Evolutionary conservation across 2,329 filamentous ascomycete genomes (phyloP), one percentile per base, ranked within the genome.

Genomic region (Alternaria metachromatica): DNA sequence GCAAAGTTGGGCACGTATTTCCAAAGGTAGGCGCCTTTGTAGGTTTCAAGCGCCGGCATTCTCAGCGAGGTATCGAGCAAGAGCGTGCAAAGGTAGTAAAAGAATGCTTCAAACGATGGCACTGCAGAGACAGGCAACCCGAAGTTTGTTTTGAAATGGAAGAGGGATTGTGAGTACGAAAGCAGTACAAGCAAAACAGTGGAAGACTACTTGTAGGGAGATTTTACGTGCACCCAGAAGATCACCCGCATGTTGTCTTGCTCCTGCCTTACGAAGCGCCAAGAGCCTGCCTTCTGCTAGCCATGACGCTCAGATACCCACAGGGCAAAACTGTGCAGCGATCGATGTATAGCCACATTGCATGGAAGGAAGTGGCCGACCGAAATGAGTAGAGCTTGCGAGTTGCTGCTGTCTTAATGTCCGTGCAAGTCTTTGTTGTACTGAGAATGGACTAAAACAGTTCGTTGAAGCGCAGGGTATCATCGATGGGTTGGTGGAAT

Each of bases 1-100:
- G 79, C 69, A 0, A 86, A 63, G 0, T 79, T 84, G 0, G 85
- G 84, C 1, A 75, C 68, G 58, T 84, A 84, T 57, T 79, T 49
- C 62, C 65, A 74, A 6, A 69, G 59, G 18, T 66, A 63, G 3
- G 45, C 23, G 25, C 64, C 68, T 26, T 60, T 51, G 63, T 61
- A 70, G 8, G 45, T 63, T 21, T 69, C 56, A 13, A 67, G 58
- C 21, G 41, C 37, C 2, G 64, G 58, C 62, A 70, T 70, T 13
- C 12, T 21, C 26, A 9, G 21, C 9, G 26, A 20, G 6, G 18
- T 33, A 12, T 21, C 3, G 26, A 10, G 18, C 18, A 9, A 51
- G 9, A 33, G 10, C 7, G 30, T 20, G 6, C n/a, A 5, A 51
- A 28, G 28, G 26, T 30, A 49, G 15, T 18, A 49, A 25, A 26